Base-by-base conservation (phyloP, 1,139 yeast genomes). In the Meyerozyma sp. region DNA sequence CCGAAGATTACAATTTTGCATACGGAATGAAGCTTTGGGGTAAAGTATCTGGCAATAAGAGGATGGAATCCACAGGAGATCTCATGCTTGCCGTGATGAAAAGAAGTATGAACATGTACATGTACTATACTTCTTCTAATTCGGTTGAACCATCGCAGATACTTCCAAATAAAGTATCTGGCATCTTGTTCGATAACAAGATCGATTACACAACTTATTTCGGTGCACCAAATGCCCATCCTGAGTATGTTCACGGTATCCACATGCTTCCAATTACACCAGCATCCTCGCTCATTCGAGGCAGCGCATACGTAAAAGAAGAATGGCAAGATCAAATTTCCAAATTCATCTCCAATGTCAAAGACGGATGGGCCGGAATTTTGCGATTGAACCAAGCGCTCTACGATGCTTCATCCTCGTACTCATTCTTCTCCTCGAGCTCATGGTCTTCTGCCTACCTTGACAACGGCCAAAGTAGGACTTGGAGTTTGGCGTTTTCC, bases 211-310 rank as follows among this genome's bases (percentile, higher is more conserved):
- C 96, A 3, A 93, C 97, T 1, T 90, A 83, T 66, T 90, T 90
- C 56, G 96, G 96, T 3, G 73, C 73, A 54, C 73, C 79, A 44
- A 58, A 71, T 36, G 39, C 44, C 9, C 62, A 72, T 46, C 70
- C 75, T 10, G 93, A 91, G 62, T 93, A 85, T 62, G 90, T 93
- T 43, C 98, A 91, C 57, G 96, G 97, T 59, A 91, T 93, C 49
- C 98, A 93, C 60, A 93, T 94, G 84, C 73, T 93, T 46, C 96
- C 98, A 21, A 70, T 88, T 40, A 89, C 96, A 0, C 93, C 97
- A 0, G 81, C 87, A 14, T 84, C 96, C n/a, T 82, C 94, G 0
- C 81, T 76, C 49, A 75, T 90, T 37, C 77, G 98, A 61, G 70
- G 74, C 6, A 78, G 90, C 2, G 63, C 70, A 1, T 93, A 81